Percentiles rank a stretch among this genome's conserved stretches.
These are phyloP conservation scores for Plantago coronopus DNA, from an alignment of 305 asterid species.

Conservation along the genomic window DNA sequence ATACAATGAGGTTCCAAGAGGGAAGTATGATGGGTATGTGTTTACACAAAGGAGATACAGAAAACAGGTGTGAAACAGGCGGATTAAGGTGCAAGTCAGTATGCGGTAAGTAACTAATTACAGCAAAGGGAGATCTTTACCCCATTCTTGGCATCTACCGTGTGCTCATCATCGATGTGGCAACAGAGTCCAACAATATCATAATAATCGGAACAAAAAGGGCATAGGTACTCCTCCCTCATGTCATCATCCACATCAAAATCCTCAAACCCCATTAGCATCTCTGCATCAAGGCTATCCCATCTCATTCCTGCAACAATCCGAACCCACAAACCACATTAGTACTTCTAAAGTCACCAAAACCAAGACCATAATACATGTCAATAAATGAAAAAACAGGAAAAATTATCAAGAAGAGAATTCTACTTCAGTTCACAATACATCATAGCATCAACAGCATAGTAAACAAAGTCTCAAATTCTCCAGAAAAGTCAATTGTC, in stretches of 20 bases:
- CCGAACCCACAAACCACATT: conserved; percentile 9
- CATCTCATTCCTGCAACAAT: conserved; percentile 52
- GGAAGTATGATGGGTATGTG: no score
- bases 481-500: background rate
- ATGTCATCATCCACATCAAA: conserved; percentile 64
- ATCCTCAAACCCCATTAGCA: conserved; percentile 83
- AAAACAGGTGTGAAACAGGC: no score
- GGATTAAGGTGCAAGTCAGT: no score
- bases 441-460: background rate
- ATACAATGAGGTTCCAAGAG: no score
- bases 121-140: conserved; percentile 32
- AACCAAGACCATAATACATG: background rate
- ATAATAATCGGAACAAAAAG: conserved; percentile 73
- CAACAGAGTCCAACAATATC: conserved; percentile 90
- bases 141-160: conserved; percentile 80
- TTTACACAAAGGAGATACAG: no score
- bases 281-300: conserved; percentile 70
- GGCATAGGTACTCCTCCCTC: conserved; percentile 76
- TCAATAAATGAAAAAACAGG: background rate
- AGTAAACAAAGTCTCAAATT: background rate
- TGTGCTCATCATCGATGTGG: conserved; percentile 95
- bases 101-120: background rate
- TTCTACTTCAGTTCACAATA: background rate
- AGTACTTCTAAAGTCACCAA: background rate
- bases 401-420: background rate